A percentile compares a stretch with the other conserved stretches of the same genome.
Evolutionary conservation across 1,284 basidiomycete species (phyloP).

Genomic region (Ceratobasidium sp.): DNA sequence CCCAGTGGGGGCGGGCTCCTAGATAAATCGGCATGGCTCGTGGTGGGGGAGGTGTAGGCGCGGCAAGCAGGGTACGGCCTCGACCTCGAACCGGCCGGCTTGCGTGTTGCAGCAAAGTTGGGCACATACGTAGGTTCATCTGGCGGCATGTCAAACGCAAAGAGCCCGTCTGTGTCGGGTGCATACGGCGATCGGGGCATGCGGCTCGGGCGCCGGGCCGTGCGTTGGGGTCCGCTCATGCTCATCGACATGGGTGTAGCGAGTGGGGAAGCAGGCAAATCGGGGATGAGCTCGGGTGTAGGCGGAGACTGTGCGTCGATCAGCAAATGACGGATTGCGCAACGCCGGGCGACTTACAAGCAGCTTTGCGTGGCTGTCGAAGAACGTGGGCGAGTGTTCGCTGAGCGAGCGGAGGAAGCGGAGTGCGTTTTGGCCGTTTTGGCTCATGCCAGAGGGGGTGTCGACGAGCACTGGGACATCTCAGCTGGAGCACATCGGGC

Average conservation of each 20-base stretch:
- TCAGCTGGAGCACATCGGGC: constrained; percentile 1
- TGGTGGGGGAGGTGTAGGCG: constrained; percentile 14
- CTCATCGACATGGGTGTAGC: constrained; percentile 6
- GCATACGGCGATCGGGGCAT: constrained; percentile 10
- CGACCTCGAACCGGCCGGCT: neutral
- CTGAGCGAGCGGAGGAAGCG: constrained; percentile 30
- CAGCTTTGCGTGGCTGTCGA: constrained; percentile 23
- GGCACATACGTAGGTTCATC: constrained; percentile 29
- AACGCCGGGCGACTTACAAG: neutral
- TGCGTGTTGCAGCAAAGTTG: neutral
- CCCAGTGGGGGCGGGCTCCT: neutral
- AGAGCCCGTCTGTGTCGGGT: constrained; percentile 26
- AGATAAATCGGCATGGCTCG: neutral
- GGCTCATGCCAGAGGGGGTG: constrained; percentile 32
- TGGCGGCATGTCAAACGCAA: constrained; percentile 29
- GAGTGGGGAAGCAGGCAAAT: constrained; percentile 12
- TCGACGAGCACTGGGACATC: constrained; percentile 19
- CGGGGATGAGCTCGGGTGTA: constrained; percentile 9
- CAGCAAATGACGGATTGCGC: neutral
- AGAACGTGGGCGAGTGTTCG: constrained; percentile 36
- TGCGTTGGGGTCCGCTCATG: constrained; percentile 20
- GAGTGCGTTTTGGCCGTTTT: constrained; percentile 31
- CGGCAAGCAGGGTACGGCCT: constrained; percentile 25
- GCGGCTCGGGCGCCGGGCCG: neutral
- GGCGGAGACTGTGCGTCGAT: constrained; percentile 10